Evolutionary conservation across 2,329 filamentous ascomycete genomes (phyloP).

Genomic region (Neopestalotiopsis clavispora): DNA sequence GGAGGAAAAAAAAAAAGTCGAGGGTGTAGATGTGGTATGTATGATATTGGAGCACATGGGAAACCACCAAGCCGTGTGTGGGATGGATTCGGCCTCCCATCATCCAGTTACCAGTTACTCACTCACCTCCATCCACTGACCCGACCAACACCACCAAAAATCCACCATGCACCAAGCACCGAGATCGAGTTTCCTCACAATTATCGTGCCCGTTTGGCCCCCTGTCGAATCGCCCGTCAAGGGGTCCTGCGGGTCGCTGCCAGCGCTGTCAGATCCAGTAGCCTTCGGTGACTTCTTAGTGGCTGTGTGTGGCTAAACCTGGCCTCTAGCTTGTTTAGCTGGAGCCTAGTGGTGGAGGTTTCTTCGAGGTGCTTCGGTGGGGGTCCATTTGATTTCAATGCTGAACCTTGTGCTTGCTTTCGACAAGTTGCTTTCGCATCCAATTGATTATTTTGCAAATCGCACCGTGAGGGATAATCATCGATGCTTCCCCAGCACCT

Average conservation of each 20-base stretch:
- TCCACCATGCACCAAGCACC: neutral
- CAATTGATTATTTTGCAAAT: neutral
- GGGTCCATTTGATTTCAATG: neutral
- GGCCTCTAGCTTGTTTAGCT: neutral
- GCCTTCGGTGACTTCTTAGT: constrained; percentile 1
- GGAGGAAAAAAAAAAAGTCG: neutral
- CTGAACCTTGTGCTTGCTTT: neutral
- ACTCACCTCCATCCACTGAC: neutral
- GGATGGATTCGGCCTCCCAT: neutral
- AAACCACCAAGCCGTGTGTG: neutral
- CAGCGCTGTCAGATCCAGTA: constrained; percentile 4
- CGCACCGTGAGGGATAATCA: constrained; percentile 1
- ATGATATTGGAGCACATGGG: constrained; percentile 8
- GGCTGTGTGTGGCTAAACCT: neutral
- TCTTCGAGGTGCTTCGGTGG: neutral
- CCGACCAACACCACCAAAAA: neutral
- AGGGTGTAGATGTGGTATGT: constrained; percentile 7
- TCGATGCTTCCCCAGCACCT: neutral
- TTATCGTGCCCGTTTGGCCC: neutral
- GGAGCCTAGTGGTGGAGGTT: neutral
- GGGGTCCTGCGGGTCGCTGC: constrained; percentile 5
- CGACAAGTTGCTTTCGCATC: constrained; percentile 2
- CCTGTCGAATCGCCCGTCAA: neutral
- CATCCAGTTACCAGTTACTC: too few relatives aligned
- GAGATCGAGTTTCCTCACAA: constrained; percentile 2